These are phyloP conservation scores for Citrus medica DNA, from an alignment of 345 rosid genomes.

Conservation along the genomic window DNA sequence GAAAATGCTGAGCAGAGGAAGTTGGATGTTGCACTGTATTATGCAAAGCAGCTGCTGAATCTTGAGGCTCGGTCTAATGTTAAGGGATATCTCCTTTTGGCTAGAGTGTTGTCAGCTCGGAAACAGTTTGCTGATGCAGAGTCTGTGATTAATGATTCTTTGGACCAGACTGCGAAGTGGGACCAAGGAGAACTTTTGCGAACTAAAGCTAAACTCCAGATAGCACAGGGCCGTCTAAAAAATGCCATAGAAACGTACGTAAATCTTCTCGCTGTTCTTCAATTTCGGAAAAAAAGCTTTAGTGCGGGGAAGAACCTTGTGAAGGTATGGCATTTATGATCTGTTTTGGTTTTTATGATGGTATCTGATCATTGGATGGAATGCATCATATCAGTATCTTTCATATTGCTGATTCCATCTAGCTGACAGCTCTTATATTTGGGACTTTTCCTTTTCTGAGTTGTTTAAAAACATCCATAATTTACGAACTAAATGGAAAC, in stretches of 20 bases:
- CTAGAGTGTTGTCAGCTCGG: constrained; percentile 67
- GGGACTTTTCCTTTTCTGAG: background rate
- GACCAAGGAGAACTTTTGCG: constrained; percentile 65
- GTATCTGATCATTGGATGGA: background rate
- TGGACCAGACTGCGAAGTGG: constrained; percentile 75
- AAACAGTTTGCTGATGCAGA: constrained; percentile 60
- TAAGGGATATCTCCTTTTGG: constrained; percentile 50
- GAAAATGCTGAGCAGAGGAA: constrained; percentile 75
- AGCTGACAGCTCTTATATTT: background rate
- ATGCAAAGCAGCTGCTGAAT: constrained; percentile 49
- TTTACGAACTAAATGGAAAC: background rate
- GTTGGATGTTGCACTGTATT: constrained; percentile 50
- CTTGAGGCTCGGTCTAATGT: constrained; percentile 51
- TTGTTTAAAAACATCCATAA: background rate
- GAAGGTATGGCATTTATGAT: constrained; percentile 31
- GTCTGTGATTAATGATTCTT: constrained; percentile 43
- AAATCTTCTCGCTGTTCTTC: constrained; percentile 61
- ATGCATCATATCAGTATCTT: background rate
- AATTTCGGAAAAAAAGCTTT: constrained; percentile 49
- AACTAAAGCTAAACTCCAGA: constrained; percentile 71
- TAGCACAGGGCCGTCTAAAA: constrained; percentile 54
- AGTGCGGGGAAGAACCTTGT: constrained; percentile 34
- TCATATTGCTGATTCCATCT: background rate
- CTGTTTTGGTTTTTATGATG: background rate
- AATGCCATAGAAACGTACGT: constrained; percentile 52